Evolutionary conservation across 441 rosid species (phyloP), one percentile per base, ranked within the genome.

Genomic region (Breynia disticha): DNA sequence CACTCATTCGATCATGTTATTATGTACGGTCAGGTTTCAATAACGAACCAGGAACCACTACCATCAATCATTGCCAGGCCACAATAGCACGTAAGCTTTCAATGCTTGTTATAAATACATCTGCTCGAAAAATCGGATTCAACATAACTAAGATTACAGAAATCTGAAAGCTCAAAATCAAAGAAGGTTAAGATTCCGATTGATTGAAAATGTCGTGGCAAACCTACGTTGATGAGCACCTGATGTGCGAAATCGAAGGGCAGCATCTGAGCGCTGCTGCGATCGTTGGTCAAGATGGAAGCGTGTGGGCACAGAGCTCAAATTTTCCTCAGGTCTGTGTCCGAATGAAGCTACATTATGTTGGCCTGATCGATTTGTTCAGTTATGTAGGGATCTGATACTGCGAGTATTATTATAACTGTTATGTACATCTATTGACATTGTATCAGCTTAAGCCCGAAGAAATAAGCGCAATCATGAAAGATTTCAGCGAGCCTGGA

Each of bases 221-320:
- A 65, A 49, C 90, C 0, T 83, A 86, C 76, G 94, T 90, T 24
- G 94, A 89, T 57, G 94, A 89, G 1, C 97, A 86, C 71, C 71
- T 89, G 46, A 78, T 86, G 90, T 82, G 95, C 74, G 93, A 84
- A 0, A 68, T 81, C 50, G 97, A 83, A 19, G 96, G 90, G 55
- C 54, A 74, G 43, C 72, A 50, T 35, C 88, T 86, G 67, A 49
- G 79, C 7, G 54, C 90, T 16, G 94, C 97, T 46, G 87, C 97
- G 42, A 84, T 86, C 65, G 46, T 82, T 69, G 95, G 97, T 59
- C 87, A 68, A 19, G 97, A 89, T 70, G 95, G 90, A 71, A 72
- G 69, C 69, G 85, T 89, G 48, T 90, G 97, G 95, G 94, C 94
- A 10, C 84, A 90, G 74, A 90, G 91, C 79, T 1, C 86, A 13